Conservation (phyloP, 495 filamentous ascomycete species). For the Penicillium manginii region DNA sequence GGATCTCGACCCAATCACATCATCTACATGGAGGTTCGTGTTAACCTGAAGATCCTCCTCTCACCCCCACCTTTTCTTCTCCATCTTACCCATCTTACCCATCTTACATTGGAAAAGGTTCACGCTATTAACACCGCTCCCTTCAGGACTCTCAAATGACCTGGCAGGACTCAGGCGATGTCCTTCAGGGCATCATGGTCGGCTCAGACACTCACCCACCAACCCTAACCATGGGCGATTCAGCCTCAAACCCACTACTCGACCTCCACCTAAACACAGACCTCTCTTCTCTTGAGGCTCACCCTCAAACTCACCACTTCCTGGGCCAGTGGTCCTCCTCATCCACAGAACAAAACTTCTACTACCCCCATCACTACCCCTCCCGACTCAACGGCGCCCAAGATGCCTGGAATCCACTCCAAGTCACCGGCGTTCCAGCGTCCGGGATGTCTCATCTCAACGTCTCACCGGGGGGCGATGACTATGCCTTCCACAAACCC, state of each 20-base stretch:
- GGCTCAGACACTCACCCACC: constrained; percentile 17
- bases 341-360: constrained; percentile 24
- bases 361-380: constrained; percentile 29
- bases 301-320: constrained; percentile 17
- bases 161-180: constrained; percentile 38
- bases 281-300: constrained; percentile 22
- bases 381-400: constrained; percentile 32
- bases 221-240: constrained; percentile 9
- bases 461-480: constrained; percentile 17
- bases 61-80: background rate
- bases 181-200: constrained; percentile 44
- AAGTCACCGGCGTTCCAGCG: constrained; percentile 37
- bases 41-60: background rate
- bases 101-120: background rate
- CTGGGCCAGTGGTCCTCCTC: constrained; percentile 28
- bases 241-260: constrained; percentile 31
- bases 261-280: constrained; percentile 35
- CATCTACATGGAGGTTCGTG: background rate
- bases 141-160: constrained; percentile 17
- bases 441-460: constrained; percentile 25
- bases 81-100: background rate
- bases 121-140: too few species aligned
- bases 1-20: background rate
- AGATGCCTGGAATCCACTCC: constrained; percentile 46
- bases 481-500: constrained; percentile 31